Evolutionary conservation across 140 eudicot genomes (phyloP).

Genomic region (Oenanthe javanica): DNA sequence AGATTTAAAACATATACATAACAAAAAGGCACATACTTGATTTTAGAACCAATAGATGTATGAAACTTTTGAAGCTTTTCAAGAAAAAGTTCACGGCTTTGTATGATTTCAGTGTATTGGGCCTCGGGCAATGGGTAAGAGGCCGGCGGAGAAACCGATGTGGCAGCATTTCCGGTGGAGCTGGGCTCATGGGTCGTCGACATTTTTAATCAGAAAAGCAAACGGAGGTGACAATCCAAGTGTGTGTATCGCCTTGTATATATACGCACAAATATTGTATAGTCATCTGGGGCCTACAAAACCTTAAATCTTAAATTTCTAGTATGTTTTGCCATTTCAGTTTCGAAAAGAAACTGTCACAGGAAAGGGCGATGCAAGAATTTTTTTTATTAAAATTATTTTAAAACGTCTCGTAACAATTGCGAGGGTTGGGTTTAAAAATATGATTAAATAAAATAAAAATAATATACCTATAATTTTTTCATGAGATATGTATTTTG

Average conservation of each 20-base stretch:
- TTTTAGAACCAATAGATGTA: neutral
- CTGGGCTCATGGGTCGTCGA: neutral
- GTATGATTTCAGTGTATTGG: neutral
- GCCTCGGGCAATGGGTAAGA: neutral
- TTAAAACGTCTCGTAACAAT: no score
- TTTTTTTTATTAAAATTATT: no score
- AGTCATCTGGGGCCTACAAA: neutral
- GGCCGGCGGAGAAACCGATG: neutral
- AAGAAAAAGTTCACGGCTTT: neutral
- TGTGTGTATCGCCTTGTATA: neutral
- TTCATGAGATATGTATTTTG: no score
- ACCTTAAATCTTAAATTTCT: neutral
- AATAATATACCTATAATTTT: no score
- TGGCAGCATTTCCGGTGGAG: neutral
- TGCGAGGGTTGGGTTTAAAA: no score
- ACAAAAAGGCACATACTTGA: neutral
- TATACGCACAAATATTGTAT: neutral
- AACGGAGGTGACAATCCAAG: neutral
- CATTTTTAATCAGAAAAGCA: neutral
- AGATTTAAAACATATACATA: neutral
- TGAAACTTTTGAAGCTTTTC: conserved; percentile 8
- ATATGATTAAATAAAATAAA: no score
- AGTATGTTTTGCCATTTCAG: neutral
- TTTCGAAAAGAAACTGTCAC: neutral
- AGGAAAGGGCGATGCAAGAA: neutral